Evolutionary conservation across 1,284 basidiomycete genomes (phyloP).

Genomic region (Ceratobasidium sp.): DNA sequence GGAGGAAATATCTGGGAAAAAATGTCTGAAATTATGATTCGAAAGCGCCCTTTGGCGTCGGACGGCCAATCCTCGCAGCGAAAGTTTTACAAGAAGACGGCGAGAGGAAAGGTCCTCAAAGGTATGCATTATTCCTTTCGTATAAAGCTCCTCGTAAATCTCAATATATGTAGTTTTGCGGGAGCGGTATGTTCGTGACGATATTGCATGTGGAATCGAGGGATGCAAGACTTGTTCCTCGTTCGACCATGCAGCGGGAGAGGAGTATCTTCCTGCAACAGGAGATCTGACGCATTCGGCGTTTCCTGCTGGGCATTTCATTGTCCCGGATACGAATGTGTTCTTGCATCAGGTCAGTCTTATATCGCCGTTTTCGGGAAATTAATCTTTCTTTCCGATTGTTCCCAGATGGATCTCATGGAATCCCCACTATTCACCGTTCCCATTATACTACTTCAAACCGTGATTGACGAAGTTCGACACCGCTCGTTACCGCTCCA

Average conservation of each 20-base stretch:
- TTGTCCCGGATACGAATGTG: slow-evolving; percentile 96
- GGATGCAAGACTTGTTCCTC: slow-evolving; percentile 73
- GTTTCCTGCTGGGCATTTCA: slow-evolving; percentile 79
- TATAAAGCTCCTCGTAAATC: neutral
- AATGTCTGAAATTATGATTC: slow-evolving; percentile 35
- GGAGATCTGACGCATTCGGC: slow-evolving; percentile 68
- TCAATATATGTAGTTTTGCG: slow-evolving; percentile 75
- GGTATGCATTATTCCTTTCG: slow-evolving; percentile 62
- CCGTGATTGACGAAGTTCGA: slow-evolving; percentile 95
- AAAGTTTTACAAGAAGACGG: slow-evolving; percentile 96
- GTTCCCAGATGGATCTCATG: slow-evolving; percentile 87
- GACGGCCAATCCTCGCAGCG: slow-evolving; percentile 66
- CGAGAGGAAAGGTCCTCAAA: slow-evolving; percentile 93
- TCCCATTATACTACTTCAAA: slow-evolving; percentile 92
- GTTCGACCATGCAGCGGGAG: slow-evolving; percentile 57
- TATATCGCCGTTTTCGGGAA: neutral
- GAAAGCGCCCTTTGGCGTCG: slow-evolving; percentile 17
- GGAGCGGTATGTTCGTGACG: slow-evolving; percentile 94
- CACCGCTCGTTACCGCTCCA: slow-evolving; percentile 94
- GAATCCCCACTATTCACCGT: slow-evolving; percentile 80
- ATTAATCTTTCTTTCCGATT: slow-evolving; percentile 3
- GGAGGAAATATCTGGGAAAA: neutral
- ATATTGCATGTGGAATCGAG: slow-evolving; percentile 91
- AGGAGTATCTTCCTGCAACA: slow-evolving; percentile 62
- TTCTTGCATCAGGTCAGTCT: slow-evolving; percentile 86